These are phyloP conservation scores for Fusarium graminum DNA, from an alignment of 2,329 filamentous ascomycete genomes.

Conservation along the genomic window DNA sequence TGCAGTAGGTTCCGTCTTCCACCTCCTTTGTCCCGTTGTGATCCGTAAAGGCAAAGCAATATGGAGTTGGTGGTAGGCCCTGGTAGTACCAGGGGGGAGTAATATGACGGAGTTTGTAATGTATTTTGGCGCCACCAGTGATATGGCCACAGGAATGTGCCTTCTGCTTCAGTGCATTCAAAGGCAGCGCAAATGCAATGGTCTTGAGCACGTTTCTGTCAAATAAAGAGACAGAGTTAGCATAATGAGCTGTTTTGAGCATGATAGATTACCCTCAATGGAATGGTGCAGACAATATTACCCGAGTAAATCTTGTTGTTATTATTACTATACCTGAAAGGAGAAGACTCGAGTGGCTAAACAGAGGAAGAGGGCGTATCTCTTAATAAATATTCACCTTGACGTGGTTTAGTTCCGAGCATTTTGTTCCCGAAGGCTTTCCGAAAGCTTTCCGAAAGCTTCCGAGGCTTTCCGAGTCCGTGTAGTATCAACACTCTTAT, in stretches of 20 bases:
- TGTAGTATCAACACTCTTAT: too few relatives aligned
- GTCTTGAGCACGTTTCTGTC: too few relatives aligned
- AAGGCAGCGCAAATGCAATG: not conserved
- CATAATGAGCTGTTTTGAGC: accelerated
- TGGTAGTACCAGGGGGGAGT: not conserved
- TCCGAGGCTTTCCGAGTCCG: too few relatives aligned
- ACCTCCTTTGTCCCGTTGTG: accelerated
- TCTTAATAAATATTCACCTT: too few relatives aligned
- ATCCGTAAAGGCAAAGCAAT: not conserved
- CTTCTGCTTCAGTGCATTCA: not conserved
- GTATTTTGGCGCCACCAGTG: not conserved
- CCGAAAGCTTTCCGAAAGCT: too few relatives aligned
- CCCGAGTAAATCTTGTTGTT: too few relatives aligned
- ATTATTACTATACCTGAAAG: too few relatives aligned
- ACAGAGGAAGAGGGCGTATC: too few relatives aligned
- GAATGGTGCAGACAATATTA: not conserved
- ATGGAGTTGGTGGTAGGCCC: not conserved
- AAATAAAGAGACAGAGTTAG: too few relatives aligned
- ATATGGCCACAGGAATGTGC: not conserved
- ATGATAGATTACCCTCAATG: not conserved
- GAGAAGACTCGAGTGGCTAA: too few relatives aligned
- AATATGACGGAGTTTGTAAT: not conserved
- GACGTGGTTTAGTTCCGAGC: too few relatives aligned
- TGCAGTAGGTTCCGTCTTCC: not conserved
- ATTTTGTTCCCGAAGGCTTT: too few relatives aligned